These are phyloP conservation scores for Fusarium sp. DNA, from an alignment of 2,329 filamentous ascomycete genomes.

Conservation along the genomic window DNA sequence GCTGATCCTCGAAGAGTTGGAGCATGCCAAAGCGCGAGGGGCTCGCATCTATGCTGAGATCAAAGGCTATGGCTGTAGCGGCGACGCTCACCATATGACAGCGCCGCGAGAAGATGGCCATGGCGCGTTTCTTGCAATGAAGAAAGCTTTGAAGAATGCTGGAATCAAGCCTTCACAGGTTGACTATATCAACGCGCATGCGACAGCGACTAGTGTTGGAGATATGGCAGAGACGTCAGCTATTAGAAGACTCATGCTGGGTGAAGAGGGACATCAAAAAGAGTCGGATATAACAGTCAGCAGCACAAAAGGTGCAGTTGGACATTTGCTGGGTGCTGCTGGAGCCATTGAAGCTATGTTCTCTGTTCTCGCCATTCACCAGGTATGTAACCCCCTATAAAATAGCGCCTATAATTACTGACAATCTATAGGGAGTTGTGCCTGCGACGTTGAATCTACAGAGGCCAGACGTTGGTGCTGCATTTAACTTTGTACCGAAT, in stretches of 20 bases:
- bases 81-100: conserved; percentile 94
- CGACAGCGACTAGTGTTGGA: conserved; percentile 86
- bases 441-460: conserved; percentile 89
- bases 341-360: conserved; percentile 93
- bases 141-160: conserved; percentile 79
- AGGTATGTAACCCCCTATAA: conserved; percentile 68
- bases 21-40: conserved; percentile 83
- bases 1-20: conserved; percentile 86
- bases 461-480: conserved; percentile 71
- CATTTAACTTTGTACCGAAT: conserved; percentile 87
- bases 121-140: conserved; percentile 88
- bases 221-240: conserved; percentile 90
- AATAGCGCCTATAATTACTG: background rate
- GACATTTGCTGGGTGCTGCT: conserved; percentile 90
- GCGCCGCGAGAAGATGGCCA: conserved; percentile 84
- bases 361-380: conserved; percentile 78
- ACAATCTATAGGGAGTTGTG: conserved; percentile 72
- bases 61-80: conserved; percentile 88
- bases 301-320: conserved; percentile 92
- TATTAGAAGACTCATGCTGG: conserved; percentile 80
- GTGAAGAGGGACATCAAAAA: conserved; percentile 71
- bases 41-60: conserved; percentile 90
- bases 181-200: conserved; percentile 96
- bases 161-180: conserved; percentile 74
- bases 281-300: conserved; percentile 81